phyloP scores from a whole-genome alignment of 305 asterid species.

The Rubia balearica region DNA sequence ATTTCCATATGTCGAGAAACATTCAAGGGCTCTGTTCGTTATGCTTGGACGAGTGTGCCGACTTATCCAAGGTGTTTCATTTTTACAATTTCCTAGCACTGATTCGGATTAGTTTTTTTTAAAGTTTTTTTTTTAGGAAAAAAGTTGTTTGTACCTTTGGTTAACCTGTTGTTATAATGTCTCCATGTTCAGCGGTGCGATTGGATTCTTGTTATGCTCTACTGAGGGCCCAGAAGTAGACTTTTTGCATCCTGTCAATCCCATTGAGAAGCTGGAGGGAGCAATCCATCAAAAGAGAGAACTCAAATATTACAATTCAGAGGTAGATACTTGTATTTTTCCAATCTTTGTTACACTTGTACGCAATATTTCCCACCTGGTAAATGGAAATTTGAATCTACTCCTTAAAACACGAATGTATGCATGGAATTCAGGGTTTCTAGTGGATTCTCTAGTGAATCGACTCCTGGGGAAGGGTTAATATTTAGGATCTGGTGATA shows the following conservation, averaged over 20 bases:
- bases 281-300: conserved; percentile 56
- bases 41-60: conserved; percentile 96
- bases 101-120: background rate
- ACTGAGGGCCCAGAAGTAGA: conserved; percentile 83
- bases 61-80: conserved; percentile 77
- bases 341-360: no score
- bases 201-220: conserved; percentile 80
- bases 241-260: conserved; percentile 78
- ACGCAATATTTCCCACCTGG: no score
- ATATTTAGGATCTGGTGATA: no score
- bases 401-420: no score
- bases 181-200: conserved; percentile 57
- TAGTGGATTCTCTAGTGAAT: no score
- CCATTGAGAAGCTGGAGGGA: conserved; percentile 78
- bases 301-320: conserved; percentile 75
- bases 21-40: conserved; percentile 79
- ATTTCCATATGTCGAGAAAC: conserved; percentile 58
- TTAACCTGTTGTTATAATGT: conserved; percentile 7
- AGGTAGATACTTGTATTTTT: conserved; percentile 36
- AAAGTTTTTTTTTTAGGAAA: background rate
- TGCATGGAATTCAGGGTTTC: no score
- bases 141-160: background rate
- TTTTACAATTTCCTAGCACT: background rate
- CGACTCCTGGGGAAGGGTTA: no score
- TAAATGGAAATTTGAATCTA: no score